A percentile compares a stretch with the other conserved stretches of the same genome.
phyloP scores from a whole-genome alignment of 2,329 filamentous ascomycete genomes.

The Ilyonectria mors-panacis region DNA sequence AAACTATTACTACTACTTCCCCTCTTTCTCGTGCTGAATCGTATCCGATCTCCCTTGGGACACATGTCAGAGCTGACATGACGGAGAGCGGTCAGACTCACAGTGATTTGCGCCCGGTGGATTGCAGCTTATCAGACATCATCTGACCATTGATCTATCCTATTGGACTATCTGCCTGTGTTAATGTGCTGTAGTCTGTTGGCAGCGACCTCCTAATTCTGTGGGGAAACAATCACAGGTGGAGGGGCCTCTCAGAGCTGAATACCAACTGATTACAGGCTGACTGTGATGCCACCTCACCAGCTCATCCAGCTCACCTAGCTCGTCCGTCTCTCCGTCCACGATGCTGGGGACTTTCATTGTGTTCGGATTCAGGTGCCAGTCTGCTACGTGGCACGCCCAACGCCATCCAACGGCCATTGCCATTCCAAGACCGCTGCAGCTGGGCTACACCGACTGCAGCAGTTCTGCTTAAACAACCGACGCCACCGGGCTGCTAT shows the following conservation, averaged over 20 bases:
- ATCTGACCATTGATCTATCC: constrained; percentile 13
- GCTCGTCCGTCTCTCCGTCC: constrained; percentile 6
- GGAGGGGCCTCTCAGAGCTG: background rate
- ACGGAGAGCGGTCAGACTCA: constrained; percentile 19
- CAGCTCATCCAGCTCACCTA: constrained; percentile 4
- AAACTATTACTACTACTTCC: background rate
- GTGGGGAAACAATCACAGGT: constrained; percentile 6
- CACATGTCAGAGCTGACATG: constrained; percentile 12
- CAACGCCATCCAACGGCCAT: constrained; percentile 1
- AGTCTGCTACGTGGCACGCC: constrained; percentile 28
- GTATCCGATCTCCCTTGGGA: background rate
- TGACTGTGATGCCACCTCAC: constrained; percentile 17
- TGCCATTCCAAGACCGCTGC: constrained; percentile 9
- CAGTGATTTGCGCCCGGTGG: background rate
- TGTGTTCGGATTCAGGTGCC: constrained; percentile 11
- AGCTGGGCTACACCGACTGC: constrained; percentile 9
- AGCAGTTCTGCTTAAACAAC: constrained; percentile 17
- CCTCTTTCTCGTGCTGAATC: background rate
- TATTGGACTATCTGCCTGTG: background rate
- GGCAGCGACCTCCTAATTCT: background rate
- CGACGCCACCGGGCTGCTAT: background rate
- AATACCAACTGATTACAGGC: background rate
- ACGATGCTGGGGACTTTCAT: constrained; percentile 10
- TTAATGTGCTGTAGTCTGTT: constrained; percentile 10
- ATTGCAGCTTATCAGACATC: constrained; percentile 14